Evolutionary conservation across 2,329 filamentous ascomycete genomes (phyloP).

Genomic region (Eurotiales sp.): DNA sequence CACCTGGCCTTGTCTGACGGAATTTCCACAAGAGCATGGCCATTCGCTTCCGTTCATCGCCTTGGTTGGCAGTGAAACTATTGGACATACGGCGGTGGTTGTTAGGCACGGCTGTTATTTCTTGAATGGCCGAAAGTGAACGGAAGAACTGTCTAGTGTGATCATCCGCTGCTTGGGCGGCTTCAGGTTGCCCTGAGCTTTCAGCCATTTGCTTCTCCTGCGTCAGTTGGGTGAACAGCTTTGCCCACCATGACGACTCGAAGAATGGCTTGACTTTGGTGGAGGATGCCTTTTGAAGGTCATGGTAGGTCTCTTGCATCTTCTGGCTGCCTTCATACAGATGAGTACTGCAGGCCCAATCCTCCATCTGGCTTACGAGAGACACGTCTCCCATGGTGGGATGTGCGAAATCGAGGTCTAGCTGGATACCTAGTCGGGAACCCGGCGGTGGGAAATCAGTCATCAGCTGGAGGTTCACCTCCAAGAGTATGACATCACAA

Average conservation of each 20-base stretch:
- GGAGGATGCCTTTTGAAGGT: slow-evolving; percentile 31
- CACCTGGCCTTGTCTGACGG: slow-evolving; percentile 36
- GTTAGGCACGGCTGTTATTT: slow-evolving; percentile 36
- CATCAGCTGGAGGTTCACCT: slow-evolving; percentile 43
- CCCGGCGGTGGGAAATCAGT: slow-evolving; percentile 39
- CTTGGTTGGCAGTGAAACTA: slow-evolving; percentile 21
- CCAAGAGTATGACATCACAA: slow-evolving; percentile 43
- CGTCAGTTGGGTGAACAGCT: slow-evolving; percentile 39
- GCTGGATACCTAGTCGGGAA: slow-evolving; percentile 40
- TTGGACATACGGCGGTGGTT: slow-evolving; percentile 26
- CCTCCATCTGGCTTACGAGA: slow-evolving; percentile 34
- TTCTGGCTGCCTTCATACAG: slow-evolving; percentile 38
- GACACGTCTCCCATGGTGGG: slow-evolving; percentile 29
- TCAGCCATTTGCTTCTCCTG: slow-evolving; percentile 38
- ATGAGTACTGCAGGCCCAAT: slow-evolving; percentile 42
- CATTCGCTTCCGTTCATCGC: slow-evolving; percentile 34
- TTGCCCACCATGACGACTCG: slow-evolving; percentile 45
- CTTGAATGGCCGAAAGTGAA: slow-evolving; percentile 44
- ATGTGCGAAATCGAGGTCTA: slow-evolving; percentile 40
- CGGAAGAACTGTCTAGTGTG: slow-evolving; percentile 35
- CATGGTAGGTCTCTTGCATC: slow-evolving; percentile 29
- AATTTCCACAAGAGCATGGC: slow-evolving; percentile 47
- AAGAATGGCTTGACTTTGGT: slow-evolving; percentile 43
- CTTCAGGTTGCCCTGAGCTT: slow-evolving; percentile 29
- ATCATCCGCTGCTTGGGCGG: slow-evolving; percentile 31